These are phyloP conservation scores for Spergularia azorica DNA, from an alignment of 179 eudicot species.

Conservation along the genomic window DNA sequence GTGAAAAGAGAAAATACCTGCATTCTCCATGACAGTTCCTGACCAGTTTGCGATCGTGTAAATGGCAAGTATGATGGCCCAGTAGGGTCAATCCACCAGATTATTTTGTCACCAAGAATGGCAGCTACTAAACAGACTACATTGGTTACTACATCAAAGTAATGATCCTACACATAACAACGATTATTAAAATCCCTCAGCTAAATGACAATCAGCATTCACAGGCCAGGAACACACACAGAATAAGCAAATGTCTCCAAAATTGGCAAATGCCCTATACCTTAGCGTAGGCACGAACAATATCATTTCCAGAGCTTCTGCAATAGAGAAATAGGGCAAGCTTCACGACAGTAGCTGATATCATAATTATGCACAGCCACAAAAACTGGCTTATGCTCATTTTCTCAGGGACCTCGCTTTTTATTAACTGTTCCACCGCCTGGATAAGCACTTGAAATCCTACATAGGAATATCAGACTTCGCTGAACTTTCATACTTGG, in stretches of 20 bases:
- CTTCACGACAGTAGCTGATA: slow-evolving; percentile 72
- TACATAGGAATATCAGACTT: slow-evolving; percentile 27
- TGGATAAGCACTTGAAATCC: slow-evolving; percentile 90
- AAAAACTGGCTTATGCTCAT: slow-evolving; percentile 52
- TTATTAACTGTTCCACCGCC: slow-evolving; percentile 63
- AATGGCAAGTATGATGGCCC: slow-evolving; percentile 76
- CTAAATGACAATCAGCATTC: background rate
- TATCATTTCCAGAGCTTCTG: slow-evolving; percentile 70
- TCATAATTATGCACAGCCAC: slow-evolving; percentile 82
- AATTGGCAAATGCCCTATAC: slow-evolving; percentile 30
- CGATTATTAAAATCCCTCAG: background rate
- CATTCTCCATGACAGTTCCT: slow-evolving; percentile 90
- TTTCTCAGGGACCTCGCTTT: slow-evolving; percentile 46
- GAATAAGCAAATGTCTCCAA: background rate
- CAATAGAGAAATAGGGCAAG: slow-evolving; percentile 78
- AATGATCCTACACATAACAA: slow-evolving; percentile 62
- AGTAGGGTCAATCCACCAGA: slow-evolving; percentile 94
- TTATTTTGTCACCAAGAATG: slow-evolving; percentile 74
- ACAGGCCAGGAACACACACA: background rate
- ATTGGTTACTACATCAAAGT: slow-evolving; percentile 91
- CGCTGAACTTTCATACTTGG: background rate
- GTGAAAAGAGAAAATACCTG: slow-evolving; percentile 42
- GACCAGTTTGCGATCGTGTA: slow-evolving; percentile 81
- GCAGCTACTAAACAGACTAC: slow-evolving; percentile 92
- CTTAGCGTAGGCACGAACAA: slow-evolving; percentile 96